phyloP scores from a whole-genome alignment of 768 basidiomycete genomes.

The Russula compacta region DNA sequence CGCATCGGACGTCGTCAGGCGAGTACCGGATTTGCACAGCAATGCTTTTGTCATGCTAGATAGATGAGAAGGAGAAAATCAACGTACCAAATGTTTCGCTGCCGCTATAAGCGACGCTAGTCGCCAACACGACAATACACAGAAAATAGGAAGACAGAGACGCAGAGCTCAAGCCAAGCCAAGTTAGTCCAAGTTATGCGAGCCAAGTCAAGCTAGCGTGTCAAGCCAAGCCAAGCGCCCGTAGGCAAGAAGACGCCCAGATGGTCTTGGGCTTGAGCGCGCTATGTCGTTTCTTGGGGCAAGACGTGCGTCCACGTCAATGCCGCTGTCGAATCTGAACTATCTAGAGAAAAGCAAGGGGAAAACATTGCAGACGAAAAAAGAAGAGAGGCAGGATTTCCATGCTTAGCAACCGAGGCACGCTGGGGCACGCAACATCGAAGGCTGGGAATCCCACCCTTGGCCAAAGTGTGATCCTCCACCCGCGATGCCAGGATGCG shows the following conservation, averaged over 20 bases:
- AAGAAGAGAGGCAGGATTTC: background rate
- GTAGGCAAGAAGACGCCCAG: background rate
- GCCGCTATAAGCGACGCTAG: background rate
- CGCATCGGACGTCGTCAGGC: no score
- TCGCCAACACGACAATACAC: background rate
- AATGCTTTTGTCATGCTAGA: background rate
- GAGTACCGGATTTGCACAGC: no score
- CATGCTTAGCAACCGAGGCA: background rate
- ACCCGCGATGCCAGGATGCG: background rate
- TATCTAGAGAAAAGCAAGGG: background rate
- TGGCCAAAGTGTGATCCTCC: background rate
- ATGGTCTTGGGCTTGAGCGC: conserved; percentile 8
- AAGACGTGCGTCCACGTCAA: conserved; percentile 11
- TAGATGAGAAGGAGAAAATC: background rate
- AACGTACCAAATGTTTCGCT: background rate
- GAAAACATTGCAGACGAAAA: background rate
- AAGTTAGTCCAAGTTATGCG: background rate
- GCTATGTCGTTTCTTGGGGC: background rate
- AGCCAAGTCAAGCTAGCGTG: background rate
- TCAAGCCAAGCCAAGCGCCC: conserved; percentile 2
- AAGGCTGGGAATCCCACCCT: background rate
- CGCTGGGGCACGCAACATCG: background rate
- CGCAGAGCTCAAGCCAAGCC: background rate
- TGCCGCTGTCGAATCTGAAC: background rate
- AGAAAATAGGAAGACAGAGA: background rate